These are phyloP conservation scores for Arachis hypogaea DNA, from an alignment of 306 rosid genomes.

Conservation along the genomic window DNA sequence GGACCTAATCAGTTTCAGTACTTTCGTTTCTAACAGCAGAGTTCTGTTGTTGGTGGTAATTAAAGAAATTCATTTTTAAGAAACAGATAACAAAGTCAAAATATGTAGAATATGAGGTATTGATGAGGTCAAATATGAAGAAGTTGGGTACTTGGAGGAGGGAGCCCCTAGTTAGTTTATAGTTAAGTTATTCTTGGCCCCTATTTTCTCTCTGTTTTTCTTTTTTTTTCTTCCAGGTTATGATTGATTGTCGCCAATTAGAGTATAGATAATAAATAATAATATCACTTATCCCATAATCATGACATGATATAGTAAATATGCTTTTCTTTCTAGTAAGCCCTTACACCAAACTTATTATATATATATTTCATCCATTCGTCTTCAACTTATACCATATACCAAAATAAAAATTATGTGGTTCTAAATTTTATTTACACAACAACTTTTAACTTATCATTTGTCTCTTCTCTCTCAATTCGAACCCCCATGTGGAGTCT, in stretches of 20 bases:
- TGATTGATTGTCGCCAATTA: conserved; percentile 10
- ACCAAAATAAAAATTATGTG: too few species aligned
- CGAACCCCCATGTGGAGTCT: conserved; percentile 11
- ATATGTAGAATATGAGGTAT: conserved; percentile 33
- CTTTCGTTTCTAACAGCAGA: conserved; percentile 38
- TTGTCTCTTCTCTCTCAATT: too few species aligned
- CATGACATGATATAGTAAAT: too few species aligned
- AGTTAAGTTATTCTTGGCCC: conserved; percentile 32
- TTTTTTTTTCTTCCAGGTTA: neutral
- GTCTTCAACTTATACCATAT: too few species aligned
- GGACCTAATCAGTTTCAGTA: conserved; percentile 56
- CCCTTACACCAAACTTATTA: too few species aligned
- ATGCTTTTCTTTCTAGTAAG: too few species aligned
- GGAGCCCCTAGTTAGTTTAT: conserved; percentile 31
- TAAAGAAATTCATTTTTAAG: too few species aligned
- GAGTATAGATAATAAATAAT: neutral
- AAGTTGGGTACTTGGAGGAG: conserved; percentile 43
- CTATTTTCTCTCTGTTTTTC: neutral
- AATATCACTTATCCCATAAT: neutral
- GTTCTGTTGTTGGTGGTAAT: neutral
- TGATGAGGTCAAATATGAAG: conserved; percentile 29
- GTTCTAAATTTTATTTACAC: too few species aligned
- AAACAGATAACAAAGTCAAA: too few species aligned
- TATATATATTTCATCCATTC: too few species aligned
- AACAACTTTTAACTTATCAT: too few species aligned